Evolutionary conservation across 2,329 filamentous ascomycete species (phyloP), one percentile per base, ranked within the genome.

Genomic region (Colletotrichum trifolii): DNA sequence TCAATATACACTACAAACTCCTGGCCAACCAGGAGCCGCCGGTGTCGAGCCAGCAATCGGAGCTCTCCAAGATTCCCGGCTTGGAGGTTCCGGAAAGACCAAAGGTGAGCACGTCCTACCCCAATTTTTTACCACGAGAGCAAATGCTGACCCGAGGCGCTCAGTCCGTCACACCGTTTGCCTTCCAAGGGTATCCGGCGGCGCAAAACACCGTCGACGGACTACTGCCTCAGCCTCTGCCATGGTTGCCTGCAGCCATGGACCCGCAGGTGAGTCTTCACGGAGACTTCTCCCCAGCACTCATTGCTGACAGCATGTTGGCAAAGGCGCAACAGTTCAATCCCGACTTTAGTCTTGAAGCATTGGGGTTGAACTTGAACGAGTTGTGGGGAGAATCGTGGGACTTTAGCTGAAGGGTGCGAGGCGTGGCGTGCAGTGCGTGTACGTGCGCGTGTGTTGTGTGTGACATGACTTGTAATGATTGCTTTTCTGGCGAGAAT

Each of bases 1-100:
- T 89, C 69, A 82, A 82, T 62, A 75, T 89, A 36, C 85, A 89
- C 73, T 86, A 85, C 71, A 83, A 83, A 69, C 78, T 89, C 56
- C 73, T 87, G 25, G 83, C 83, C 4, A 83, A 85, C 63, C 85
- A 87, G 71, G 83, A 86, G 25, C 77, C 79, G 9, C 76, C 80
- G 1, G 75, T 76, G 35, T 72, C 77, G 7, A 74, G 76, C 7
- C 76, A 72, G 33, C 71, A 68, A 40, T 57, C 71, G 43, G 71
- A 73, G 47, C 62, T 69, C 3, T 57, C 69, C 48, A 64, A 69
- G 45, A 65, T 70, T 25, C 69, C 76, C 35, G 76, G 73, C 4
- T 69, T 78, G 56, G 76, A 77, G 38, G 67, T 79, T 58, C 73
- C 75, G 34, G 77, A 79, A 63, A 72, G 76, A 67, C 68, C 74